phyloP scores from a whole-genome alignment of 1,284 basidiomycete genomes.

The Exobasidium rhododendri region DNA sequence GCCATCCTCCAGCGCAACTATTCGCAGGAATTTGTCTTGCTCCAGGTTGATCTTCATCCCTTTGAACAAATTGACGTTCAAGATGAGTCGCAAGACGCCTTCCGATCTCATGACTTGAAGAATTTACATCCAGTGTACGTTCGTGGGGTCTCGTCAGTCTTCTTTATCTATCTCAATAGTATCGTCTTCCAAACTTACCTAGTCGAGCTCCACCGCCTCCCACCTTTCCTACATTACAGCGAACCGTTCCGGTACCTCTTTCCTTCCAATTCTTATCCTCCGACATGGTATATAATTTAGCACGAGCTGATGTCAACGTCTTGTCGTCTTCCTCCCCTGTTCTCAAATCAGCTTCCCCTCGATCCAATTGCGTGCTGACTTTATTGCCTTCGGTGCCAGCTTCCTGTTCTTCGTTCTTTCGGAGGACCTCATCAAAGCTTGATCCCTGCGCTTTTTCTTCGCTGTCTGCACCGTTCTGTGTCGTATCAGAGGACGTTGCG shows the following conservation, averaged over 20 bases:
- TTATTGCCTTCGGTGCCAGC: constrained; percentile 12
- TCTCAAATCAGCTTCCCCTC: constrained; percentile 55
- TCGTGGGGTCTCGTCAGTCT: too few species aligned
- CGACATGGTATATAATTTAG: constrained; percentile 72
- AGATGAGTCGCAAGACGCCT: constrained; percentile 76
- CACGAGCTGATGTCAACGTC: constrained; percentile 76
- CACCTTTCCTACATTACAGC: constrained; percentile 67
- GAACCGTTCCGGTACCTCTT: constrained; percentile 76
- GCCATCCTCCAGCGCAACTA: constrained; percentile 48
- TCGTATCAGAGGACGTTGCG: background rate
- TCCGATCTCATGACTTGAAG: constrained; percentile 91
- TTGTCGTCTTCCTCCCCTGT: constrained; percentile 92
- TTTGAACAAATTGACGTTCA: constrained; percentile 80
- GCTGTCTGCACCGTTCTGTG: background rate
- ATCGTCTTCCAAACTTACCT: constrained; percentile 57
- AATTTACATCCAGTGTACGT: background rate
- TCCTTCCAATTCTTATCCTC: constrained; percentile 75
- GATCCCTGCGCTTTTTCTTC: background rate
- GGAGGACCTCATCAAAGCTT: constrained; percentile 11
- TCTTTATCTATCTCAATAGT: too few species aligned
- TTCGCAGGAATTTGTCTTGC: constrained; percentile 59
- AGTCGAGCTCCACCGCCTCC: constrained; percentile 62
- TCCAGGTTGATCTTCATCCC: constrained; percentile 77
- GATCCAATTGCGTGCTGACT: constrained; percentile 23
- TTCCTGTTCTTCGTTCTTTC: constrained; percentile 4